A percentile compares a stretch with the other conserved stretches of the same genome.
phyloP scores from a whole-genome alignment of 192 early-diverging fungal species.

The Lobulomyces angularis region DNA sequence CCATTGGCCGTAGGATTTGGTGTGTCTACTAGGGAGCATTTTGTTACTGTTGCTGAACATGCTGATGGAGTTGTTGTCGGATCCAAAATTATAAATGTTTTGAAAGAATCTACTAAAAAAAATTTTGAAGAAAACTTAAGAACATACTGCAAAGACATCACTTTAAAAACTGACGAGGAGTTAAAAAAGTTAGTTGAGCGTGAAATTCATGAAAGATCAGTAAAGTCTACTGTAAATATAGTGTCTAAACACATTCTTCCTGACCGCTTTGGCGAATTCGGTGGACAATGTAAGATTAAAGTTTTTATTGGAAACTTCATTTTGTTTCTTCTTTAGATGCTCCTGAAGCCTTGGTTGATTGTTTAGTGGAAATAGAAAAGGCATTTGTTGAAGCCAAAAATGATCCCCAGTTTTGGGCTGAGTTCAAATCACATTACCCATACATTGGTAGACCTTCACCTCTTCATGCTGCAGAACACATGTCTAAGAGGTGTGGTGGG shows the following conservation, averaged over 20 bases:
- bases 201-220: neutral
- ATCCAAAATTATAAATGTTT: conserved; percentile 71
- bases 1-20: conserved; percentile 97
- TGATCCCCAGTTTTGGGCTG: conserved; percentile 86
- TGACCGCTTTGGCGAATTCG: conserved; percentile 84
- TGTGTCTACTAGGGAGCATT: conserved; percentile 81
- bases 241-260: conserved; percentile 37
- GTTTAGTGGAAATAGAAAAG: conserved; percentile 76
- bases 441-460: conserved; percentile 88
- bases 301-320: too few species aligned
- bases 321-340: too few species aligned
- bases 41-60: conserved; percentile 64
- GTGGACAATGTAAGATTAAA: too few species aligned
- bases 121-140: conserved; percentile 2
- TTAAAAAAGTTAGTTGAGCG: neutral
- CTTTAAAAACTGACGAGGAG: too few species aligned
- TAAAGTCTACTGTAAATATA: neutral
- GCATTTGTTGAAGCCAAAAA: conserved; percentile 69
- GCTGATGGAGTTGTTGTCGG: conserved; percentile 96
- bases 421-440: conserved; percentile 78
- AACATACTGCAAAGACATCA: conserved; percentile 17
- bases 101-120: conserved; percentile 40
- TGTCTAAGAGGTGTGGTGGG: conserved; percentile 65
- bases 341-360: conserved; percentile 93
- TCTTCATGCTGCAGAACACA: conserved; percentile 73